phyloP scores from a whole-genome alignment of 345 rosid genomes.

The Brassica juncea region DNA sequence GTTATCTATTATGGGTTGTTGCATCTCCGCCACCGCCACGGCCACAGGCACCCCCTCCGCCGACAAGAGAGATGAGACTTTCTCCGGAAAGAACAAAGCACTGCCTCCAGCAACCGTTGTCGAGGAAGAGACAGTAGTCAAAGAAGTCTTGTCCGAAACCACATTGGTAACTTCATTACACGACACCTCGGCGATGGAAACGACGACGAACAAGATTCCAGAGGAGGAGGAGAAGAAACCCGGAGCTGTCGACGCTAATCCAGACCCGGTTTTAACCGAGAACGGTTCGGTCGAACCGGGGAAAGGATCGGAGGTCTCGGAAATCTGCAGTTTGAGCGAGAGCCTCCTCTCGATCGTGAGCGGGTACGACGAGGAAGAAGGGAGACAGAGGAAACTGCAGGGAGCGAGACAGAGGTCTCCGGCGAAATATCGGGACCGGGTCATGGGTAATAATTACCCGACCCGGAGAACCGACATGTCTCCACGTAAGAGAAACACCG shows the following conservation, averaged over 20 bases:
- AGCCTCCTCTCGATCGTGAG: conserved; percentile 35
- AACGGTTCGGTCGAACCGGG: conserved; percentile 21
- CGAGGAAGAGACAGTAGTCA: conserved; percentile 39
- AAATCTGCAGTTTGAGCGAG: conserved; percentile 37
- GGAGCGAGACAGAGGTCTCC: conserved; percentile 38
- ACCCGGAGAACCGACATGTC: conserved; percentile 55
- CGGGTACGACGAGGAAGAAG: conserved; percentile 42
- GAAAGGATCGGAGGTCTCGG: conserved; percentile 31
- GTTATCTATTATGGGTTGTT: conserved; percentile 39
- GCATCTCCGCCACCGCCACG: conserved; percentile 24
- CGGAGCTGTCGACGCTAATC: neutral
- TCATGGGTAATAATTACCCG: conserved; percentile 40
- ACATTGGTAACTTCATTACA: conserved; percentile 19
- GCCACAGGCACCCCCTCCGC: conserved; percentile 21
- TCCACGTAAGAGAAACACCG: conserved; percentile 43
- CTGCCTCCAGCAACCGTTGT: conserved; percentile 12
- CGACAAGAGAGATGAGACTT: conserved; percentile 16
- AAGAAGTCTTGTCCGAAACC: conserved; percentile 43
- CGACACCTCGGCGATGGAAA: conserved; percentile 15
- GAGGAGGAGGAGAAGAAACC: conserved; percentile 32
- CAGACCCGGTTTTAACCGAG: neutral
- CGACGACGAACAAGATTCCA: conserved; percentile 9
- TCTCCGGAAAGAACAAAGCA: conserved; percentile 20
- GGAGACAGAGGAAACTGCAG: conserved; percentile 5
- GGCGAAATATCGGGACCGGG: conserved; percentile 37